Evolutionary conservation across 345 rosid genomes (phyloP).

Genomic region (Tarenaya hassleriana): DNA sequence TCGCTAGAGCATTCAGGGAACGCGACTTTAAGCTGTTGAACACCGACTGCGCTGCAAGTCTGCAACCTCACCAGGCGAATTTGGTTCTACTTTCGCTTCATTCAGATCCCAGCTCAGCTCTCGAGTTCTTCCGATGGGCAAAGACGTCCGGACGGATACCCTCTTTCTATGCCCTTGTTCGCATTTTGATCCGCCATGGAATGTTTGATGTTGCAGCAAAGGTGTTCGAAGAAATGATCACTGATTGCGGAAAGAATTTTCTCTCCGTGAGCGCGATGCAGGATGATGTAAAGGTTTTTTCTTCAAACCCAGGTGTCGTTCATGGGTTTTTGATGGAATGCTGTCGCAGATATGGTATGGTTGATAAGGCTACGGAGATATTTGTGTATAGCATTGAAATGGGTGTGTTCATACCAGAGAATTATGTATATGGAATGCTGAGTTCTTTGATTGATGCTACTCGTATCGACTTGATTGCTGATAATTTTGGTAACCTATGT

Average conservation of each 20-base stretch:
- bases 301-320: constrained; percentile 15
- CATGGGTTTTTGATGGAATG: constrained; percentile 34
- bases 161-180: constrained; percentile 32
- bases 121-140: constrained; percentile 28
- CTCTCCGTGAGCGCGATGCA: constrained; percentile 16
- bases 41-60: constrained; percentile 1
- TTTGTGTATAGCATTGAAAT: constrained; percentile 20
- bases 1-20: constrained; percentile 21
- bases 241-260: constrained; percentile 15
- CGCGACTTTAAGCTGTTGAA: constrained; percentile 12
- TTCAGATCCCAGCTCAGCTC: constrained; percentile 18
- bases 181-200: constrained; percentile 28
- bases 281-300: constrained; percentile 10
- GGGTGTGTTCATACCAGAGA: constrained; percentile 18
- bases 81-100: constrained; percentile 27
- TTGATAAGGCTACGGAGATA: constrained; percentile 24
- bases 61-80: constrained; percentile 9
- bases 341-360: constrained; percentile 30
- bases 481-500: constrained; percentile 28
- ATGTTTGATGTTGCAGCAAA: constrained; percentile 31
- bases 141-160: constrained; percentile 8
- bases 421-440: constrained; percentile 26
- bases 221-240: constrained; percentile 37
- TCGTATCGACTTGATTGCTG: constrained; percentile 26
- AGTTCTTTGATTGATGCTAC: constrained; percentile 27